These are phyloP conservation scores for Mycena alexandri DNA, from an alignment of 768 basidiomycete genomes.

Conservation along the genomic window DNA sequence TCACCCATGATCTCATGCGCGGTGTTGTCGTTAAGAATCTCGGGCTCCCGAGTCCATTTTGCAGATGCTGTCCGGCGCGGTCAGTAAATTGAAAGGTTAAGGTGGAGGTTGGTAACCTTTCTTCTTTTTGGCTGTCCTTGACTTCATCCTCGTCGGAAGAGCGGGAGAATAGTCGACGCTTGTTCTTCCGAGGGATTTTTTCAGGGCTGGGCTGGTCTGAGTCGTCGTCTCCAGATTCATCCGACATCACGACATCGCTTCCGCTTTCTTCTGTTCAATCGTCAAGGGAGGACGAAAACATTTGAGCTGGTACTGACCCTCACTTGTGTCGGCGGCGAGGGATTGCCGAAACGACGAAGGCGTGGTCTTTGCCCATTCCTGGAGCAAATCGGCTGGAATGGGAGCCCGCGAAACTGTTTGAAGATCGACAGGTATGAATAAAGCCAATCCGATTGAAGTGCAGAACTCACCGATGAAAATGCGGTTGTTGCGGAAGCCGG, in stretches of 20 bases:
- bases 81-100: too few relatives aligned
- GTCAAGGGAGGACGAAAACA: too few relatives aligned
- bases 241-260: neutral
- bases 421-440: too few relatives aligned
- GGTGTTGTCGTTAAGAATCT: neutral
- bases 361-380: neutral
- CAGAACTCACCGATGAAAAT: constrained; percentile 18
- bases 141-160: neutral
- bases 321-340: too few relatives aligned
- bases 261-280: too few relatives aligned
- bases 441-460: neutral
- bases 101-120: neutral
- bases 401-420: neutral
- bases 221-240: too few relatives aligned
- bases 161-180: neutral
- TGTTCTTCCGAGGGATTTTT: neutral
- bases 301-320: too few relatives aligned
- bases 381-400: neutral
- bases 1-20: constrained; percentile 3
- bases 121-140: neutral
- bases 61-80: too few relatives aligned
- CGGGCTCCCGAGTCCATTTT: neutral
- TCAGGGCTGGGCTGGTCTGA: neutral
- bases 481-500: neutral
- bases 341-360: neutral